These are phyloP conservation scores for Colletotrichum sp. DNA, from an alignment of 2,329 filamentous ascomycete species.

Conservation along the genomic window DNA sequence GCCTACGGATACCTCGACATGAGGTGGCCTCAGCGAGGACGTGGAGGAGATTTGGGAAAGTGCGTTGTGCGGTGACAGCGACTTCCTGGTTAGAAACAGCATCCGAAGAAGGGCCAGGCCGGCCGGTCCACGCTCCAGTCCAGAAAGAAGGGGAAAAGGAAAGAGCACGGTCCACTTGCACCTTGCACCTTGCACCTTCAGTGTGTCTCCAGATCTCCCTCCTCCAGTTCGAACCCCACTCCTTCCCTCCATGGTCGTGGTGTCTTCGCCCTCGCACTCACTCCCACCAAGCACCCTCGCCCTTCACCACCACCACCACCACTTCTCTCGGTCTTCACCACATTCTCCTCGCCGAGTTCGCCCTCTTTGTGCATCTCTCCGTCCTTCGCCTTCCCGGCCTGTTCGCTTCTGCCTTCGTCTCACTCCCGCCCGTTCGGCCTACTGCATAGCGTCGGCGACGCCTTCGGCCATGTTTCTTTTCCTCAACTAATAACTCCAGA, in stretches of 20 bases:
- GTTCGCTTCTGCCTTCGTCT: not conserved
- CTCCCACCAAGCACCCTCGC: not conserved
- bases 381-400: not conserved
- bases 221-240: not conserved
- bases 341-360: not conserved
- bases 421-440: not conserved
- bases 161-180: not conserved
- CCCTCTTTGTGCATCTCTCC: not conserved
- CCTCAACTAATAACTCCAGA: not conserved
- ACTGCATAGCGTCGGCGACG: slow-evolving; percentile 3
- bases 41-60: not conserved
- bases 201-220: not conserved
- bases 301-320: not conserved
- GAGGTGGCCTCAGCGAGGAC: not conserved
- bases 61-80: not conserved
- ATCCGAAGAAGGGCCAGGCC: not conserved
- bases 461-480: not conserved
- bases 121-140: not conserved
- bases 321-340: not conserved
- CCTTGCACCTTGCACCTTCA: not conserved
- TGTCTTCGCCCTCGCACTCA: not conserved
- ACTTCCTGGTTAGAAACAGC: not conserved
- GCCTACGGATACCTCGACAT: not conserved
- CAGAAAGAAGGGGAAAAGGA: not conserved
- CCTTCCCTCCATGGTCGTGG: not conserved